Percentiles rank a stretch among this genome's conserved stretches.
phyloP scores from a whole-genome alignment of 257 asterid species.

The Penstemon davidsonii region DNA sequence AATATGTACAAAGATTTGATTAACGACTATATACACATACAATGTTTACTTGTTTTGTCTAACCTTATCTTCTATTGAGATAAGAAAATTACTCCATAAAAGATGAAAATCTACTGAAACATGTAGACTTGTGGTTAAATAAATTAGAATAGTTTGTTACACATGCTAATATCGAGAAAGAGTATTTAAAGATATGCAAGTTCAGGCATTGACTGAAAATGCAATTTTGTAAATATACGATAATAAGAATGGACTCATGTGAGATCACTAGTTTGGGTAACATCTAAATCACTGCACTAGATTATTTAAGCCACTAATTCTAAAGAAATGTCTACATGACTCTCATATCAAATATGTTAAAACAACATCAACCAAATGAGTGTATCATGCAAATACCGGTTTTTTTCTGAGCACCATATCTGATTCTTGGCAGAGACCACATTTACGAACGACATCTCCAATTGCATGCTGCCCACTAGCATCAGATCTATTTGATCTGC shows the following conservation, averaged over 20 bases:
- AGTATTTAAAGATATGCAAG: not conserved
- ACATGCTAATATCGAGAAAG: not conserved
- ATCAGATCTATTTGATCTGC: constrained; percentile 75
- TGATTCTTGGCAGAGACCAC: constrained; percentile 73
- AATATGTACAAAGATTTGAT: constrained; percentile 1
- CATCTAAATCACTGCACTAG: constrained; percentile 11
- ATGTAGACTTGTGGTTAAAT: not conserved
- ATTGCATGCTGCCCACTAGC: constrained; percentile 53
- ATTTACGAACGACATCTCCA: constrained; percentile 75
- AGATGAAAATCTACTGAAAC: not conserved
- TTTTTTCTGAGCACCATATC: constrained; percentile 87
- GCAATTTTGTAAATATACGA: constrained; percentile 9
- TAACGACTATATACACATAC: not conserved
- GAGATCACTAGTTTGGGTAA: not conserved
- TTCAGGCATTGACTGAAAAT: not conserved
- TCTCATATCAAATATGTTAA: not conserved
- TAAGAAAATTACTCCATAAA: constrained; percentile 5
- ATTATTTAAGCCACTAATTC: constrained; percentile 19
- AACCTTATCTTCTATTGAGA: not conserved
- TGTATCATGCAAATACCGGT: constrained; percentile 58
- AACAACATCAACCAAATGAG: constrained; percentile 25
- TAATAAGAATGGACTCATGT: constrained; percentile 15
- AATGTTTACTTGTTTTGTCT: not conserved
- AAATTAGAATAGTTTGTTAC: not conserved
- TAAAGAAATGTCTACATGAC: constrained; percentile 1